Base-by-base conservation (phyloP, 2,329 filamentous ascomycete genomes). In the Metarhizium brunneum region DNA sequence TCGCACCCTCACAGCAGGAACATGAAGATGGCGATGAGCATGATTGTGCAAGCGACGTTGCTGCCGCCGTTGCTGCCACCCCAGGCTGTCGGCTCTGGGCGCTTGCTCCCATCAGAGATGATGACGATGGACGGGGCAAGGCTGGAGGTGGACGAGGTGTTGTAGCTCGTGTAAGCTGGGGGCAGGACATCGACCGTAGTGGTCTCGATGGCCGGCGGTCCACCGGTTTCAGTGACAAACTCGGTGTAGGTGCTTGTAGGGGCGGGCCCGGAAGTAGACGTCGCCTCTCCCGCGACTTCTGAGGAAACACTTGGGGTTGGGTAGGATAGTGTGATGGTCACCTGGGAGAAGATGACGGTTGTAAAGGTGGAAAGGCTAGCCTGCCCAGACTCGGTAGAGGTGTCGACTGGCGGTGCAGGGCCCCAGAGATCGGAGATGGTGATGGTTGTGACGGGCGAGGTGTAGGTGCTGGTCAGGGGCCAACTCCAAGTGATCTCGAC, bases 21-120 rank as follows among this genome's bases (percentile, higher is more conserved):
- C 63, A 69, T 65, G 52, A 71, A 59, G 49, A 62, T 62, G 13
- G 67, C 68, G 42, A 71, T 56, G 53, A 73, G 60, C 67, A 75
- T 67, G 59, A 73, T 60, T 42, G 65, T 60, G 58, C 68, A 71
- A 45, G 66, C 65, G 30, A 73, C 62, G 54, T 68, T 66, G 57
- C 68, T 65, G 20, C 63, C 64, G 56, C 65, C 63, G 52, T 63
- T 69, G 55, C 61, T 60, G 29, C 59, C 59, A 5, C 64, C 65
- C 56, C 65, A 67, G 36, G 64, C 64, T 45, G 61, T 61, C 38
- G 65, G 68, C 56, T 67, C 63, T 2, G 65, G 63, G 56, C 66
- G 65, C 64, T 69, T 71, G 56, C 59, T 64, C 3, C 64, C 67
- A 32, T 63, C 65, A 30, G 71, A 73, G 50, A 67, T 60, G 50